phyloP scores from a whole-genome alignment of 108 stramenopile genomes.

The Nitzschia palea region DNA sequence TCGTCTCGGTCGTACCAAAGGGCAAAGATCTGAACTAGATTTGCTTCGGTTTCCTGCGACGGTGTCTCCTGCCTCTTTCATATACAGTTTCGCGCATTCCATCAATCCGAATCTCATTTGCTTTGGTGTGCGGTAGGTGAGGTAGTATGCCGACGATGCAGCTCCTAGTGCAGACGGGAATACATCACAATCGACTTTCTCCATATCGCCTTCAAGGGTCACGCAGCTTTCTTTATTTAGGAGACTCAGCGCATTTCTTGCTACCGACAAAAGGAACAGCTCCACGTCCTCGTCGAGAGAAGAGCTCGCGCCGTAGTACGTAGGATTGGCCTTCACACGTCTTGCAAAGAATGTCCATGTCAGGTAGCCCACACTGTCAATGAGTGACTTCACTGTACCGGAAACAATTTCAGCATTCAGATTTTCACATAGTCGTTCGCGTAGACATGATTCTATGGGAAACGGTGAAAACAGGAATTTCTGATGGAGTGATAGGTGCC shows the following conservation, averaged over 20 bases:
- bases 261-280: slow-evolving; percentile 56
- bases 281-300: slow-evolving; percentile 66
- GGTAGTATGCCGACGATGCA: slow-evolving; percentile 92
- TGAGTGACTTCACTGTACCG: slow-evolving; percentile 73
- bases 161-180: slow-evolving; percentile 72
- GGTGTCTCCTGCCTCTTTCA: not conserved
- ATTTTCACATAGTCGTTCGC: slow-evolving; percentile 86
- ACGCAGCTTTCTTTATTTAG: slow-evolving; percentile 83
- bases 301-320: slow-evolving; percentile 86
- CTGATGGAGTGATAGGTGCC: not conserved
- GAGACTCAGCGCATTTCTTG: slow-evolving; percentile 58
- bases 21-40: slow-evolving; percentile 2
- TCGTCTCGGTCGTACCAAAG: slow-evolving; percentile 10
- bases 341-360: slow-evolving; percentile 97
- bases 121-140: slow-evolving; percentile 78
- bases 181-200: slow-evolving; percentile 35
- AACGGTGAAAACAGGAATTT: slow-evolving; percentile 99
- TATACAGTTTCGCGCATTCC: slow-evolving; percentile 42
- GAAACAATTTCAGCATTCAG: slow-evolving; percentile 94
- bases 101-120: slow-evolving; percentile 73
- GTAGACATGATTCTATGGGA: slow-evolving; percentile 97
- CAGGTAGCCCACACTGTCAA: slow-evolving; percentile 91
- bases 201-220: slow-evolving; percentile 41
- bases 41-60: not conserved
- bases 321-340: slow-evolving; percentile 92